Conservation (phyloP, 768 basidiomycete species). For the Nevesoporus exiguus region DNA sequence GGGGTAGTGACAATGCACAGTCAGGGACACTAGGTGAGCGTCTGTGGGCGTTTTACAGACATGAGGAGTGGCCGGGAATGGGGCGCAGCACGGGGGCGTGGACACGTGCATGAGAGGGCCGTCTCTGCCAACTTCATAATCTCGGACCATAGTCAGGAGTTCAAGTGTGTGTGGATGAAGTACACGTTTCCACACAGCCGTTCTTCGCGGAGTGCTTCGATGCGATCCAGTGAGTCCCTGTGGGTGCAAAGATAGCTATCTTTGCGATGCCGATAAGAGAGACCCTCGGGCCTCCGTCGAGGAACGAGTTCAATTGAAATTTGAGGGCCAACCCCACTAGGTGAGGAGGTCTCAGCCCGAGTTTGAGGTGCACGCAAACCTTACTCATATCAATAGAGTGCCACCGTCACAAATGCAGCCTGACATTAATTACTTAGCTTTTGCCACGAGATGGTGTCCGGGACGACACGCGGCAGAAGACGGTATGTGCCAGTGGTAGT, state of each 20-base stretch:
- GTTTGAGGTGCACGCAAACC: neutral
- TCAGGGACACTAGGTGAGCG: constrained; percentile 15
- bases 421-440: neutral
- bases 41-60: constrained; percentile 4
- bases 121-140: neutral
- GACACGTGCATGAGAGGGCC: constrained; percentile 20
- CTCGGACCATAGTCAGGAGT: neutral
- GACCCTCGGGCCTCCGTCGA: neutral
- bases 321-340: neutral
- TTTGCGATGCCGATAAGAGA: constrained; percentile 3
- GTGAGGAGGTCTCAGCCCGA: constrained; percentile 1
- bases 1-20: constrained; percentile 8
- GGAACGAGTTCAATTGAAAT: constrained; percentile 5
- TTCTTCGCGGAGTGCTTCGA: neutral
- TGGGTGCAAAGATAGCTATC: neutral
- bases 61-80: constrained; percentile 15
- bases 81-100: constrained; percentile 10
- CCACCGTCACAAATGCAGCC: neutral
- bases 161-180: neutral
- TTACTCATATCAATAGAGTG: neutral
- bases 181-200: neutral
- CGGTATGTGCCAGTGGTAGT: neutral
- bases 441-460: neutral
- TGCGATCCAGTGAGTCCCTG: neutral
- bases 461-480: constrained; percentile 5